These are phyloP conservation scores for Lachnellula cervina DNA, from an alignment of 2,329 filamentous ascomycete genomes.

Conservation along the genomic window DNA sequence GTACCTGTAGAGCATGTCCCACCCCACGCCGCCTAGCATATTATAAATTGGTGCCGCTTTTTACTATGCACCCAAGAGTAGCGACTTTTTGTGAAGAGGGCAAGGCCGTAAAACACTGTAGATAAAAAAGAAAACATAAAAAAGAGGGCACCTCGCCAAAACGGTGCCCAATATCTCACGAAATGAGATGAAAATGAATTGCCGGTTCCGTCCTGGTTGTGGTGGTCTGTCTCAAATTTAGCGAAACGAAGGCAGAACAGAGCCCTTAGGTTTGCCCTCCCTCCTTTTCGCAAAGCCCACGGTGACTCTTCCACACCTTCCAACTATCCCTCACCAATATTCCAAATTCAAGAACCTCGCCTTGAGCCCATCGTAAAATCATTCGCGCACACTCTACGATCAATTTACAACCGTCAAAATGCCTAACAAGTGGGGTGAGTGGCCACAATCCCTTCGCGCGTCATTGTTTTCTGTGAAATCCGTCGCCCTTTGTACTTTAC, in stretches of 20 bases:
- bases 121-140: too few relatives aligned
- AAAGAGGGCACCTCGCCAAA: too few relatives aligned
- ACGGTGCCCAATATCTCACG: too few relatives aligned
- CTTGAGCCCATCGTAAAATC: not conserved
- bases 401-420: slow-evolving; percentile 19
- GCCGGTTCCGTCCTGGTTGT: too few relatives aligned
- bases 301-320: not conserved
- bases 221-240: not conserved
- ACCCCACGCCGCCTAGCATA: too few relatives aligned
- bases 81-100: too few relatives aligned
- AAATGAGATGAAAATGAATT: too few relatives aligned
- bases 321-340: not conserved
- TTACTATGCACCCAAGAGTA: too few relatives aligned
- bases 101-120: too few relatives aligned
- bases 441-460: slow-evolving; percentile 16
- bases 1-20: too few relatives aligned
- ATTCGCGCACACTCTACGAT: not conserved
- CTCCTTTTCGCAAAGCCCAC: not conserved
- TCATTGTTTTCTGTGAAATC: slow-evolving; percentile 7
- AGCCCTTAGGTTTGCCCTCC: not conserved
- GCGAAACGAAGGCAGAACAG: not conserved
- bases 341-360: not conserved
- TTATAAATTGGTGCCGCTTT: too few relatives aligned
- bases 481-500: not conserved
- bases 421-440: slow-evolving; percentile 34